Evolutionary conservation across 768 basidiomycete genomes (phyloP).

Genomic region (Sarcodon aspratus): DNA sequence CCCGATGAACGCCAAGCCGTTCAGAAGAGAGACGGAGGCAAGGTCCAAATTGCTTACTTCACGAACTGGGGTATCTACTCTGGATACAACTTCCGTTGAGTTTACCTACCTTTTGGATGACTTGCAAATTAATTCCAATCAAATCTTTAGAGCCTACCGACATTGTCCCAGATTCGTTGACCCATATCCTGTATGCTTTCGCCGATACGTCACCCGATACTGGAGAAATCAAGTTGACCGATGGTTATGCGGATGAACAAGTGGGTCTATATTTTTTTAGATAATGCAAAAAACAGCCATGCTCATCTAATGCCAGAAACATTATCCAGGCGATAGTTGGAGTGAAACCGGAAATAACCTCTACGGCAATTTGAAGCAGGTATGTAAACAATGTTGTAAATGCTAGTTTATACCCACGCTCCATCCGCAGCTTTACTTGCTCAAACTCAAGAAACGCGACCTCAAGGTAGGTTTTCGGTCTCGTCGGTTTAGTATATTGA

Average conservation of each 20-base stretch:
- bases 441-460: slow-evolving; percentile 38
- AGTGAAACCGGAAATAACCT: slow-evolving; percentile 64
- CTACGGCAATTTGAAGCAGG: slow-evolving; percentile 75
- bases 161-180: slow-evolving; percentile 46
- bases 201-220: slow-evolving; percentile 55
- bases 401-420: neutral
- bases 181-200: slow-evolving; percentile 74
- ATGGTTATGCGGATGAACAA: slow-evolving; percentile 65
- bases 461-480: neutral
- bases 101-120: neutral
- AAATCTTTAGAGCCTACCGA: slow-evolving; percentile 47
- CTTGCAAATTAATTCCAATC: too few relatives aligned
- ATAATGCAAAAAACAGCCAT: neutral
- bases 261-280: slow-evolving; percentile 20
- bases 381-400: slow-evolving; percentile 14
- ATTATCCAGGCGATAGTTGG: slow-evolving; percentile 65
- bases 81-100: slow-evolving; percentile 18
- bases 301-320: slow-evolving; percentile 34
- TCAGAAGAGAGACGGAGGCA: slow-evolving; percentile 3
- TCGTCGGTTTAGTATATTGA: neutral
- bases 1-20: slow-evolving; percentile 23
- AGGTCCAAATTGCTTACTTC: slow-evolving; percentile 33
- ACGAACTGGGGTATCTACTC: slow-evolving; percentile 35
- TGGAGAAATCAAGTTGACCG: slow-evolving; percentile 56
- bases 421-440: slow-evolving; percentile 26